These are phyloP conservation scores for Pichia membranifaciens DNA, from an alignment of 805 yeast species.

Conservation along the genomic window DNA sequence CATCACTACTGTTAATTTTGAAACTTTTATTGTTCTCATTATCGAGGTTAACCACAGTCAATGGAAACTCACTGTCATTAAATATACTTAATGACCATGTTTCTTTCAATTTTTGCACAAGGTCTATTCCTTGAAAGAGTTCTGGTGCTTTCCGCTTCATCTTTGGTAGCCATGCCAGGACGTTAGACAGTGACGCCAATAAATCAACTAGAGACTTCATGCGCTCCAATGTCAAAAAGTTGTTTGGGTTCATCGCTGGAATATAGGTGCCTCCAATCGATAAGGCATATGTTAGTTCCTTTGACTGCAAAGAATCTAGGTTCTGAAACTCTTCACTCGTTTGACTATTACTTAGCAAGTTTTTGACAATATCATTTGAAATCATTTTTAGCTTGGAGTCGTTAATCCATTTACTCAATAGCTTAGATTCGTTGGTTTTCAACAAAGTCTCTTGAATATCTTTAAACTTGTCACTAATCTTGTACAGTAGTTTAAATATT, in stretches of 20 bases:
- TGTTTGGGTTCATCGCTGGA: conserved; percentile 11
- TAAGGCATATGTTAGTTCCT: conserved; percentile 10
- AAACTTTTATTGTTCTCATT: neutral
- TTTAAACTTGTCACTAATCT: conserved; percentile 32
- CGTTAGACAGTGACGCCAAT: conserved; percentile 50
- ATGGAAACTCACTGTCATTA: conserved; percentile 7
- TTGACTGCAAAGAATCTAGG: conserved; percentile 5
- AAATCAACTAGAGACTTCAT: conserved; percentile 49
- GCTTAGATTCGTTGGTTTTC: conserved; percentile 25
- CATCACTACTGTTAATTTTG: neutral
- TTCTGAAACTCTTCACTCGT: neutral
- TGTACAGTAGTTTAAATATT: conserved; percentile 36
- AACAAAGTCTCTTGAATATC: conserved; percentile 15
- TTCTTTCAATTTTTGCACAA: conserved; percentile 23
- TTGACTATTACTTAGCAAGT: conserved; percentile 13
- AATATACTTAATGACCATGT: conserved; percentile 25
- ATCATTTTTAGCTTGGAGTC: conserved; percentile 27
- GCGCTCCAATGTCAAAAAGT: conserved; percentile 30
- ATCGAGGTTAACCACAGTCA: conserved; percentile 5
- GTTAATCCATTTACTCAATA: conserved; percentile 32
- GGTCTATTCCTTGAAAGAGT: conserved; percentile 12
- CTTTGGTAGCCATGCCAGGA: conserved; percentile 53
- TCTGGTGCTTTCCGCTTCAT: conserved; percentile 37
- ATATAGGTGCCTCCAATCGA: conserved; percentile 7
- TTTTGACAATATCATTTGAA: conserved; percentile 30